Evolutionary conservation across 768 basidiomycete genomes (phyloP).

Genomic region (Boletus tomentosulus): DNA sequence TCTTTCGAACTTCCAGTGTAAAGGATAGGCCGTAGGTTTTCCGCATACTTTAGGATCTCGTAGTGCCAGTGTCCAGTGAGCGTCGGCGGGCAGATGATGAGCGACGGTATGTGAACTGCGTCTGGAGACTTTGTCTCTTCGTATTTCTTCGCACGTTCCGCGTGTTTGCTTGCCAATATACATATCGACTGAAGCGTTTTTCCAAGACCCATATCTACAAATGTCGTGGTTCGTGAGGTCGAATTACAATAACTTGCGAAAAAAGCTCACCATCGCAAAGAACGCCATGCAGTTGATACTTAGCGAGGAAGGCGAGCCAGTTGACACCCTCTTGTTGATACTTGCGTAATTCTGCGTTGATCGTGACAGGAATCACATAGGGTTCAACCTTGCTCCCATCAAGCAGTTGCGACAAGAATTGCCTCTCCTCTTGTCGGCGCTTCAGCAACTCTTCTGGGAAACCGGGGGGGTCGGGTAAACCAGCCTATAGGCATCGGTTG

Average conservation of each 20-base stretch:
- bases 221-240: background rate
- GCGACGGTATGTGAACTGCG: constrained; percentile 81
- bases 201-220: constrained; percentile 94
- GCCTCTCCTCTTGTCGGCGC: constrained; percentile 81
- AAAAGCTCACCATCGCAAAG: constrained; percentile 82
- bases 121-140: constrained; percentile 67
- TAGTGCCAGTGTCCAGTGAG: constrained; percentile 99
- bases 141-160: constrained; percentile 72
- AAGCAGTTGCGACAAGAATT: constrained; percentile 88
- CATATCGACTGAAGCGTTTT: constrained; percentile 98
- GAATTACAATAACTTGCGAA: constrained; percentile 12
- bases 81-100: constrained; percentile 96
- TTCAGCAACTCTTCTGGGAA: constrained; percentile 86
- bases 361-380: constrained; percentile 78
- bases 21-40: constrained; percentile 76
- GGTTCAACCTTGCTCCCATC: constrained; percentile 94
- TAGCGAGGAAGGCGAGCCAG: constrained; percentile 97
- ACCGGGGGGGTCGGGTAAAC: constrained; percentile 91
- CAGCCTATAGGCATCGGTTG: constrained; percentile 53
- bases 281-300: constrained; percentile 96
- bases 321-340: constrained; percentile 99
- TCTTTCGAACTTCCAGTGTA: constrained; percentile 89
- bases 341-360: constrained; percentile 92
- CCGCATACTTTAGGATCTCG: constrained; percentile 90
- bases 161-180: constrained; percentile 90